These are phyloP conservation scores for Magnusiomyces ingens DNA, from an alignment of 1,139 yeast genomes.

Conservation along the genomic window DNA sequence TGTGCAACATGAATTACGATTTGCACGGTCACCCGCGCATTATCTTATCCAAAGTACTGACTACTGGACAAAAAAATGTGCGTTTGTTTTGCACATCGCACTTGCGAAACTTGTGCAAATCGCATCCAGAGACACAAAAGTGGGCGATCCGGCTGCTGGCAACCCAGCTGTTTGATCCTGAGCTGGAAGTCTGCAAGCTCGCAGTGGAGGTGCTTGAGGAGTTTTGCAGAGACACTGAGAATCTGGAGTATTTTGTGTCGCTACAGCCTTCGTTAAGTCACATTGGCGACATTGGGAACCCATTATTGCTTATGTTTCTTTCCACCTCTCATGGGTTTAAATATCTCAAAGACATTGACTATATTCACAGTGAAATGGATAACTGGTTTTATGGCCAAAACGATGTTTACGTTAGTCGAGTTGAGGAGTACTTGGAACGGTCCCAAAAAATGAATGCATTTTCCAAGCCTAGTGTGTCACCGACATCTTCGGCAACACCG, in stretches of 20 bases:
- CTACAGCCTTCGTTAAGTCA: constrained; percentile 43
- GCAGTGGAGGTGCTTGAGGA: constrained; percentile 49
- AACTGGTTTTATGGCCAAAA: constrained; percentile 52
- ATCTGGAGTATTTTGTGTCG: constrained; percentile 40
- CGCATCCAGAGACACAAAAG: constrained; percentile 24
- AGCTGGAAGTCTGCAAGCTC: constrained; percentile 48
- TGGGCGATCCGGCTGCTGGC: constrained; percentile 50
- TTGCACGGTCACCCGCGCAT: constrained; percentile 63
- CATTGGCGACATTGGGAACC: constrained; percentile 41
- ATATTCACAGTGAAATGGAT: constrained; percentile 51
- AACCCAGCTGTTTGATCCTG: constrained; percentile 64
- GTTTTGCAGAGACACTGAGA: constrained; percentile 39
- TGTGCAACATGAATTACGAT: constrained; percentile 56
- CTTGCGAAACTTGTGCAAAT: constrained; percentile 39
- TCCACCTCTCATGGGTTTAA: constrained; percentile 52
- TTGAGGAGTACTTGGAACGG: constrained; percentile 41
- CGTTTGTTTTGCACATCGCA: constrained; percentile 52
- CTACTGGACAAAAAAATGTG: constrained; percentile 47
- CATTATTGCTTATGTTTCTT: constrained; percentile 46
- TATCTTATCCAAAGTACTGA: constrained; percentile 57
- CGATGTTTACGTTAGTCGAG: constrained; percentile 44
- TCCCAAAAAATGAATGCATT: constrained; percentile 18
- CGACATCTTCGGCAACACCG: not conserved
- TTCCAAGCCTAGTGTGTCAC: not conserved
- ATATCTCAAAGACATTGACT: constrained; percentile 44